phyloP scores from a whole-genome alignment of 805 yeast species.

The Wickerhamomyces pijperi region DNA sequence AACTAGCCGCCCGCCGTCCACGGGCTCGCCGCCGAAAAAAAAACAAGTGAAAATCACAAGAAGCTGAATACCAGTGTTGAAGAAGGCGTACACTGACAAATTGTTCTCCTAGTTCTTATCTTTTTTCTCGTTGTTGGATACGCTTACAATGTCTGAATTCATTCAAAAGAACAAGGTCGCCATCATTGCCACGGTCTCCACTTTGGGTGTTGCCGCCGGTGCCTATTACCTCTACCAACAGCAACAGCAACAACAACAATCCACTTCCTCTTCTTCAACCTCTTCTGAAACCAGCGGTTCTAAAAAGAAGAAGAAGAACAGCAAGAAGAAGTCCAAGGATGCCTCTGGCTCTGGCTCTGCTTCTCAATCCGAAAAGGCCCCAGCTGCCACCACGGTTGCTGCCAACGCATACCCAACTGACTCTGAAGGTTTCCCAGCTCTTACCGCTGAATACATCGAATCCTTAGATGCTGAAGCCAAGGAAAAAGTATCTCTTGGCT shows the following conservation, averaged over 20 bases:
- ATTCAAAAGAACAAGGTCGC: constrained; percentile 43
- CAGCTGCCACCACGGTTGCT: constrained; percentile 12
- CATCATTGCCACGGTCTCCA: constrained; percentile 30
- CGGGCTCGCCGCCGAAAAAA: no score
- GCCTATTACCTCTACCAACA: constrained; percentile 41
- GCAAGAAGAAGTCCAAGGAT: constrained; percentile 29
- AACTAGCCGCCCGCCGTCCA: no score
- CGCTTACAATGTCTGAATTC: constrained; percentile 20
- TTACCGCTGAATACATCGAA: constrained; percentile 35
- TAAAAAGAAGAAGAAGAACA: constrained; percentile 27
- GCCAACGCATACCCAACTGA: constrained; percentile 40
- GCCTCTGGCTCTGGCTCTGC: constrained; percentile 3
- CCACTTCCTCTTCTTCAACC: constrained; percentile 8
- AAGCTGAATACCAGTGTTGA: no score
- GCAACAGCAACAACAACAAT: constrained; percentile 25
- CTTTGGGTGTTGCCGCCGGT: constrained; percentile 54
- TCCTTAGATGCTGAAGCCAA: constrained; percentile 38
- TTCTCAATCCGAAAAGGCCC: constrained; percentile 7
- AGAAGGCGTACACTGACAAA: no score
- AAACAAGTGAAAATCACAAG: no score
- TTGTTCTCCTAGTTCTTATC: no score
- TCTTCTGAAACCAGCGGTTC: constrained; percentile 6
- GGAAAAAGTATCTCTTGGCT: constrained; percentile 55
- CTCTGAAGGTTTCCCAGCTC: constrained; percentile 44
- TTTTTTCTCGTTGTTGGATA: no score